Conservation (phyloP, 768 basidiomycete species). For the Melanogaster broomeanus region DNA sequence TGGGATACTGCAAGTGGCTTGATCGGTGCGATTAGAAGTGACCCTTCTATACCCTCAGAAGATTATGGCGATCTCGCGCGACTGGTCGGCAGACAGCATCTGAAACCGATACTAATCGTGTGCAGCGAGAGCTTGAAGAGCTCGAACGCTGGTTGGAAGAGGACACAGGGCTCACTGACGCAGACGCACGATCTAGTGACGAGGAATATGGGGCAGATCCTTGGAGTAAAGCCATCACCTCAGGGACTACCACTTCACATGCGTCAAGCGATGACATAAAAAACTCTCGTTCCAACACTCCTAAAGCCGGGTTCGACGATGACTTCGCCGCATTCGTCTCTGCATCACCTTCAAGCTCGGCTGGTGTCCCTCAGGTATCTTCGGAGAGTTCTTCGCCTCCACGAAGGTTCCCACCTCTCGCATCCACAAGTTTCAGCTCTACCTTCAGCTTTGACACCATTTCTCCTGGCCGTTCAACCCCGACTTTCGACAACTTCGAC, state of each 20-base stretch:
- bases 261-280: slow-evolving; percentile 19
- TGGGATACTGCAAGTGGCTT: neutral
- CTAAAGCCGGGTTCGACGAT: slow-evolving; percentile 62
- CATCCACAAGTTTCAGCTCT: slow-evolving; percentile 24
- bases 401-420: slow-evolving; percentile 4
- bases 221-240: slow-evolving; percentile 40
- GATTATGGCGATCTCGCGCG: slow-evolving; percentile 23
- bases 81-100: slow-evolving; percentile 21
- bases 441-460: slow-evolving; percentile 27
- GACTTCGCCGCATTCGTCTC: slow-evolving; percentile 79
- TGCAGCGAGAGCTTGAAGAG: slow-evolving; percentile 56
- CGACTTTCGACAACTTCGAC: slow-evolving; percentile 19
- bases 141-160: slow-evolving; percentile 66
- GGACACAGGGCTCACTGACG: slow-evolving; percentile 20
- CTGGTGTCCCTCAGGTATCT: neutral
- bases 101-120: slow-evolving; percentile 32
- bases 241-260: slow-evolving; percentile 28
- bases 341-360: slow-evolving; percentile 39
- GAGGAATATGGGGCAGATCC: slow-evolving; percentile 31
- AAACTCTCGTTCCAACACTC: slow-evolving; percentile 35
- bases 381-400: neutral
- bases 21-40: neutral
- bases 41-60: slow-evolving; percentile 9
- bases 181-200: slow-evolving; percentile 16
- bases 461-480: slow-evolving; percentile 28